A percentile compares a stretch with the other conserved stretches of the same genome.
phyloP scores from a whole-genome alignment of 176 grass and related monocot species.

The Carex scoparia region DNA sequence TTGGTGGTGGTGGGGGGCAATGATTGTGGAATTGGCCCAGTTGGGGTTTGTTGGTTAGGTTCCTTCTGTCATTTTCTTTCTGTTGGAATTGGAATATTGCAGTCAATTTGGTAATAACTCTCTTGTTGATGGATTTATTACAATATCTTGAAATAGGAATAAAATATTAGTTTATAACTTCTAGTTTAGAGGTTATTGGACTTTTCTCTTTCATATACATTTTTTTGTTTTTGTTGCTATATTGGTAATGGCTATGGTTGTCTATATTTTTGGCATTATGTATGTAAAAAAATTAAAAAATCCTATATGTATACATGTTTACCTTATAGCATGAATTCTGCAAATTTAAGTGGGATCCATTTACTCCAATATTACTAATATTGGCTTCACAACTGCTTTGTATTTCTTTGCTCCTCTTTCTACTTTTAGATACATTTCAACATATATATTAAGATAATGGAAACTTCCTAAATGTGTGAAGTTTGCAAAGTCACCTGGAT shows the following conservation, averaged over 20 bases:
- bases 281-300: neutral
- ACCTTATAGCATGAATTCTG: neutral
- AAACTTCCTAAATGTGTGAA: neutral
- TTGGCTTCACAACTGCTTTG: neutral
- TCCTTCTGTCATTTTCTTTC: constrained; percentile 9
- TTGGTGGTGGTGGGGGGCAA: neutral
- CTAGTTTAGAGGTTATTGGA: neutral
- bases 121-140: constrained; percentile 4
- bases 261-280: neutral
- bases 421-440: neutral
- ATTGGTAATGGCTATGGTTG: neutral
- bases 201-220: neutral
- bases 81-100: constrained; percentile 7
- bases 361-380: neutral
- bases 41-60: constrained; percentile 10
- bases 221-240: neutral
- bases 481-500: neutral
- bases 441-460: neutral
- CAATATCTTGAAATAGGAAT: neutral
- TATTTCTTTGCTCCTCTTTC: neutral
- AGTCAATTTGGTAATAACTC: constrained; percentile 9
- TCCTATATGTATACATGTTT: neutral
- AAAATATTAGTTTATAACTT: neutral
- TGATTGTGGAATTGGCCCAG: neutral
- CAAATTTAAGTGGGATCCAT: neutral